Percentiles rank a stretch among this genome's conserved stretches.
These are phyloP conservation scores for Fusarium veterinarium DNA, from an alignment of 2,329 filamentous ascomycete species.

Conservation along the genomic window DNA sequence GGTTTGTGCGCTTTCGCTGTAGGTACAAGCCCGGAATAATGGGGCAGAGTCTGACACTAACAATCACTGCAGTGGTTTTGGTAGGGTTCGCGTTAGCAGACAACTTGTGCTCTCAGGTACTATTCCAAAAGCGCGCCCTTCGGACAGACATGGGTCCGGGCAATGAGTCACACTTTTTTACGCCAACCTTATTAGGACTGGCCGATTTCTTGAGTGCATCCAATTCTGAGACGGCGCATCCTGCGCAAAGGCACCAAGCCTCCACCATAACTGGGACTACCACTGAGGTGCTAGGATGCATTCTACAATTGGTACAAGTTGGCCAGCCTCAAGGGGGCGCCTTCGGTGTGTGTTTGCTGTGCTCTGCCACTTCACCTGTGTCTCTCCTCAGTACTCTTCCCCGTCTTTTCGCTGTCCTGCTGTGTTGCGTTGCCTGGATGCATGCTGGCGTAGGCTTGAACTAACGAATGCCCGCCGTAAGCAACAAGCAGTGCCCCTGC, in stretches of 20 bases:
- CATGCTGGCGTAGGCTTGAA: constrained; percentile 21
- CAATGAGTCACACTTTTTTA: constrained; percentile 52
- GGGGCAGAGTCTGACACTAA: constrained; percentile 33
- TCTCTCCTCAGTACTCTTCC: not conserved
- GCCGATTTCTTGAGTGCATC: constrained; percentile 40
- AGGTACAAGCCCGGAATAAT: constrained; percentile 38
- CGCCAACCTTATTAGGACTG: constrained; percentile 47
- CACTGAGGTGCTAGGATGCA: not conserved
- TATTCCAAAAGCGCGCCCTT: constrained; percentile 36
- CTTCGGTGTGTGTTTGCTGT: not conserved
- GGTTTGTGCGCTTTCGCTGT: constrained; percentile 35
- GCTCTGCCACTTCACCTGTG: constrained; percentile 2
- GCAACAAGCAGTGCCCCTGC: constrained; percentile 31
- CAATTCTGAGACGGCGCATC: constrained; percentile 41
- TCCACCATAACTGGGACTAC: constrained; percentile 24
- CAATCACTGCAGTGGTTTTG: not conserved
- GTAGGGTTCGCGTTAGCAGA: constrained; percentile 14
- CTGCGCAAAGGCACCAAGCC: constrained; percentile 28
- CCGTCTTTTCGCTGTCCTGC: not conserved
- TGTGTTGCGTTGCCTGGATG: constrained; percentile 3
- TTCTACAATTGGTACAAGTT: not conserved
- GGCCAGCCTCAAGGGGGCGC: not conserved
- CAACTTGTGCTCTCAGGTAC: constrained; percentile 29
- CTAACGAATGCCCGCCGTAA: constrained; percentile 29
- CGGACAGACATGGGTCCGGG: constrained; percentile 44